Evolutionary conservation across 257 asterid species (phyloP).

Genomic region (Phtheirospermum japonicum): DNA sequence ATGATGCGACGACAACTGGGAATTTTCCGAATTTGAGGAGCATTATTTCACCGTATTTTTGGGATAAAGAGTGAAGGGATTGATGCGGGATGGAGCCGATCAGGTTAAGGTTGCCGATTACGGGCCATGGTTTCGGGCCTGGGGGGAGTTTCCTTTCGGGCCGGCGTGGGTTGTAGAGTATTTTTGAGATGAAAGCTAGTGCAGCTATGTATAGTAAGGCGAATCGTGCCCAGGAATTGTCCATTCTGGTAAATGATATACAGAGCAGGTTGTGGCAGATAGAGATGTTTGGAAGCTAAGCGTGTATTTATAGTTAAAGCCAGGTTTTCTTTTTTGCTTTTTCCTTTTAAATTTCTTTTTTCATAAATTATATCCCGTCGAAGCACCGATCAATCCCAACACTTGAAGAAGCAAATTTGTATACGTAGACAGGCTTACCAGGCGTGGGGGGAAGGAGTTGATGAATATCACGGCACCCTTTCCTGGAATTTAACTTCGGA

Average conservation of each 20-base stretch:
- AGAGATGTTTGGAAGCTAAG: no score
- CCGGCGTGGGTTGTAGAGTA: not conserved
- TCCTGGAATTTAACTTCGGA: no score
- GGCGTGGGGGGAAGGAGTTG: no score
- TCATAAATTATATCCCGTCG: no score
- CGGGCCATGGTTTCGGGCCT: conserved; percentile 46
- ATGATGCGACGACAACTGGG: conserved; percentile 39
- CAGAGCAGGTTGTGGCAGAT: no score
- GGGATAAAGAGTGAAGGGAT: conserved; percentile 23
- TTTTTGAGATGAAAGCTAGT: conserved; percentile 17
- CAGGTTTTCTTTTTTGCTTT: no score
- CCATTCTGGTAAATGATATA: not conserved
- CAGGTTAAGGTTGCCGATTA: conserved; percentile 37
- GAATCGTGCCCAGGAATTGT: not conserved
- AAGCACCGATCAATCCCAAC: no score
- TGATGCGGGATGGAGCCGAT: conserved; percentile 20
- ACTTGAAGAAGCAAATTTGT: no score
- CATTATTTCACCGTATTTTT: conserved; percentile 41
- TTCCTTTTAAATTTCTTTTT: no score
- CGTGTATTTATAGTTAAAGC: no score
- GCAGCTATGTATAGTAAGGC: conserved; percentile 4
- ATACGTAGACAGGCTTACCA: no score
- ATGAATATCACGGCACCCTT: no score
- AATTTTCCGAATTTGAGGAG: conserved; percentile 32
- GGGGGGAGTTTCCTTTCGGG: conserved; percentile 25